Evolutionary conservation across 2,329 filamentous ascomycete species (phyloP).

Genomic region (Stachybotrys elegans): DNA sequence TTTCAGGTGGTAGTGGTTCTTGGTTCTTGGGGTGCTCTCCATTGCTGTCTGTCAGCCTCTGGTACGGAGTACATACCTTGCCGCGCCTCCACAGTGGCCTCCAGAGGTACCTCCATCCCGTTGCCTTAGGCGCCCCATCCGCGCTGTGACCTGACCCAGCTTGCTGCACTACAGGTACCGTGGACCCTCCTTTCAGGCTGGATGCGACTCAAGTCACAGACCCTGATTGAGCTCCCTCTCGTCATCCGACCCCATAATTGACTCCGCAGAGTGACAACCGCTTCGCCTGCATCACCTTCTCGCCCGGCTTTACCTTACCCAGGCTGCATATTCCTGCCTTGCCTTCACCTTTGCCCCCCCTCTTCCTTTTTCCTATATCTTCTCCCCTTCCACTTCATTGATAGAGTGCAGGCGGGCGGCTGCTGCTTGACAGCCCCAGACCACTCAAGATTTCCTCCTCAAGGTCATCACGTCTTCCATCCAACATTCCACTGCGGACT

Average conservation of each 20-base stretch:
- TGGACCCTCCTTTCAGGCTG: background rate
- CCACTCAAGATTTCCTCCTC: slow-evolving; percentile 81
- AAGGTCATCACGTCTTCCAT: slow-evolving; percentile 63
- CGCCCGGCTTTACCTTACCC: slow-evolving; percentile 1
- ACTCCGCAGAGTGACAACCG: slow-evolving; percentile 23
- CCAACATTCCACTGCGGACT: slow-evolving; percentile 83
- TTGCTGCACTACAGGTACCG: background rate
- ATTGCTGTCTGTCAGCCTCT: too few species aligned
- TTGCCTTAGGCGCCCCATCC: background rate
- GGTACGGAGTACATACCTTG: too few species aligned
- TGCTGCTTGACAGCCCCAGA: slow-evolving; percentile 71
- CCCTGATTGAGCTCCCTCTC: slow-evolving; percentile 15
- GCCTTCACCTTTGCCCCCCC: slow-evolving; percentile 21
- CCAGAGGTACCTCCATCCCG: too few species aligned
- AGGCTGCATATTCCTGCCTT: slow-evolving; percentile 9
- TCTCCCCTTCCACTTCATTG: slow-evolving; percentile 18
- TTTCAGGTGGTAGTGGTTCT: too few species aligned
- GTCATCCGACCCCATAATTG: slow-evolving; percentile 25
- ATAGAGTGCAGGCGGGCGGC: slow-evolving; percentile 54
- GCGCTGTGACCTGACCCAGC: background rate
- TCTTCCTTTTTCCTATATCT: slow-evolving; percentile 25
- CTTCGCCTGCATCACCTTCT: slow-evolving; percentile 14
- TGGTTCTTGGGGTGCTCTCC: too few species aligned
- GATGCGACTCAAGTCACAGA: slow-evolving; percentile 2
- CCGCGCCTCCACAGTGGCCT: too few species aligned